phyloP scores from a whole-genome alignment of 1,284 basidiomycete species.

The Rugiboletus extremiorientalis region DNA sequence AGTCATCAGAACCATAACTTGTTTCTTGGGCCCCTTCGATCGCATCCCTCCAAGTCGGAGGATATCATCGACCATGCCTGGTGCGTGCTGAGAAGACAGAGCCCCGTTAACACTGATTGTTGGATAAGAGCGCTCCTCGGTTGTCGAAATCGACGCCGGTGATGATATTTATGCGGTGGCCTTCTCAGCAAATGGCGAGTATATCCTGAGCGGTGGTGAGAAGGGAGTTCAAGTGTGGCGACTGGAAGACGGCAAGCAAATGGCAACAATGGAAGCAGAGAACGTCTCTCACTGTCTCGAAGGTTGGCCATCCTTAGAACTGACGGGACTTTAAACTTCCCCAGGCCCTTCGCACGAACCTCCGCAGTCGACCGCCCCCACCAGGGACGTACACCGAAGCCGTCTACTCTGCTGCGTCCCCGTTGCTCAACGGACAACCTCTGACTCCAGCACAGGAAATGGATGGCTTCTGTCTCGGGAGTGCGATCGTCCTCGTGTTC shows the following conservation, averaged over 20 bases:
- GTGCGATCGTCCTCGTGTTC: conserved; percentile 95
- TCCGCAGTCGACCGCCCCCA: conserved; percentile 68
- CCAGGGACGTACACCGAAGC: conserved; percentile 93
- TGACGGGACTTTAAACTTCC: too few relatives aligned
- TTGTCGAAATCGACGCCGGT: not conserved
- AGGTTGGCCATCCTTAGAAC: too few relatives aligned
- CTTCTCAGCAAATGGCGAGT: not conserved
- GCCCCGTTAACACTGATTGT: too few relatives aligned
- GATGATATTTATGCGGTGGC: not conserved
- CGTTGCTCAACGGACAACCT: conserved; percentile 87
- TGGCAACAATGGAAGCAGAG: not conserved
- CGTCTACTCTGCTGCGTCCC: conserved; percentile 80
- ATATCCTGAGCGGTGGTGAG: not conserved
- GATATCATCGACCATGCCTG: not conserved
- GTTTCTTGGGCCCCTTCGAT: too few relatives aligned
- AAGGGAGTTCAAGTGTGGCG: not conserved
- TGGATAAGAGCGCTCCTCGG: too few relatives aligned
- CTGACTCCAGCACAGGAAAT: conserved; percentile 89
- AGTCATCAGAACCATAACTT: too few relatives aligned
- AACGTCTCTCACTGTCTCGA: not conserved
- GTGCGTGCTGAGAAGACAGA: not conserved
- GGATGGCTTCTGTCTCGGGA: conserved; percentile 95
- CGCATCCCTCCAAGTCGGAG: too few relatives aligned
- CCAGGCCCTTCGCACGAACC: conserved; percentile 82
- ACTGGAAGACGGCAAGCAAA: not conserved